A percentile compares a stretch with the other conserved stretches of the same genome.
Conservation (phyloP, 352 stramenopile species). For the Phytopythium chamaehyphon region DNA sequence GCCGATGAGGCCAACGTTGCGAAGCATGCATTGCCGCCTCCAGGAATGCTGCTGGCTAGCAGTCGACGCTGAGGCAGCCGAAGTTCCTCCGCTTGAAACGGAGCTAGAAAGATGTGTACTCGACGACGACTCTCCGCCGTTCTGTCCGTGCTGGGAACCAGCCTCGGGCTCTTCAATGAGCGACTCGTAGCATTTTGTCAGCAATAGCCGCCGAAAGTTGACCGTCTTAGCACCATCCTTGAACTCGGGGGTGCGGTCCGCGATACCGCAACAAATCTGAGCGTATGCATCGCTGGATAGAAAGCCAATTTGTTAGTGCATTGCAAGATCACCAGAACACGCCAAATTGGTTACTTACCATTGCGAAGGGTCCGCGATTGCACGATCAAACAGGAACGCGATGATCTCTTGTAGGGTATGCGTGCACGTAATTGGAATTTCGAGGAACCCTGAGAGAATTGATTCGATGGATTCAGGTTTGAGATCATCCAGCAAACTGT, state of each 20-base stretch:
- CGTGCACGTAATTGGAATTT: slow-evolving; percentile 63
- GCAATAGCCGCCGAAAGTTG: slow-evolving; percentile 74
- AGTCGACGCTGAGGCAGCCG: neutral
- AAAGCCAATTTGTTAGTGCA: neutral
- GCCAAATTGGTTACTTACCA: slow-evolving; percentile 25
- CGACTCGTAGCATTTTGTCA: slow-evolving; percentile 79
- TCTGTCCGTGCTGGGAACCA: slow-evolving; percentile 3
- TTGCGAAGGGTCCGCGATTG: slow-evolving; percentile 50
- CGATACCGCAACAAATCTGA: slow-evolving; percentile 53
- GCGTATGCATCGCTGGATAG: slow-evolving; percentile 62
- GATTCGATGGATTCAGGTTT: slow-evolving; percentile 27
- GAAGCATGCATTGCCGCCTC: slow-evolving; percentile 71
- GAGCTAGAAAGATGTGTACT: neutral
- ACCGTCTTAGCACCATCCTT: slow-evolving; percentile 83
- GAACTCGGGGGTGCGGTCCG: slow-evolving; percentile 70
- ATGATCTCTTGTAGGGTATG: slow-evolving; percentile 72
- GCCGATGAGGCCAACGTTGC: slow-evolving; percentile 68
- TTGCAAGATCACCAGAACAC: neutral
- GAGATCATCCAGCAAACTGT: slow-evolving; percentile 58
- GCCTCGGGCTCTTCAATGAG: slow-evolving; percentile 66
- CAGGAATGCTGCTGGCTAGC: slow-evolving; percentile 44
- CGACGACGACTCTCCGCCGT: slow-evolving; percentile 8
- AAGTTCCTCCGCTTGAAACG: too few species aligned
- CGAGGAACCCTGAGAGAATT: slow-evolving; percentile 52
- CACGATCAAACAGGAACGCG: slow-evolving; percentile 61